Base-by-base conservation (phyloP, 257 asterid species). In the Lavandula angustifolia region DNA sequence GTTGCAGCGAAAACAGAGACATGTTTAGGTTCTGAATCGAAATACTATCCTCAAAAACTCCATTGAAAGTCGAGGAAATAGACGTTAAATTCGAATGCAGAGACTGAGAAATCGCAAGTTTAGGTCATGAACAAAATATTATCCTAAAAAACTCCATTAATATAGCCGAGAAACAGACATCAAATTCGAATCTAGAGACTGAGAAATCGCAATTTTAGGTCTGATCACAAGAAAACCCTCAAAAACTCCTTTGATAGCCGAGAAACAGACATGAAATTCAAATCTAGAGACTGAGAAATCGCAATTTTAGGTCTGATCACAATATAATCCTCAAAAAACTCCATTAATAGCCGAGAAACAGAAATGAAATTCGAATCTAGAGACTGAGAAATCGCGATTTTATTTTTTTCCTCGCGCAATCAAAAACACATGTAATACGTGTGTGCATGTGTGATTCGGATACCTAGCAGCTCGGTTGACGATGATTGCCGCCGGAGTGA, bases 381-480 rank as follows among this genome's bases (percentile, higher is more conserved):
- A 10, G 3, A 38, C 8, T 5, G 3, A 38, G 3, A 38, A 38
- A 38, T 5, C 7, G 18, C 6, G 1, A 22, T 22, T 22, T 22
- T 22, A 22, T 22, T 22, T 22, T 22, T 22, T 22, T 2, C 27
- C 27, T 43, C 48, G 35, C 29, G 50, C 44, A 33, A 58, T 42
- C 35, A 49, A 11, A 64, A n/a, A 22, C 1, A 47, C 27, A 22
- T 22, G 22, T 64, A 41, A 8, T 9, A 61, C 32, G 61, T 70
- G 67, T 37, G 40, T 68, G 77, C 80, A 71, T 75, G 73, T n/a
- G 38, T 7, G 9, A 7, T 58, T 17, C 8, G 27, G 41, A 68
- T 66, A 75, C 81, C 83, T 69, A 22, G 56, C 54, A 72, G 69
- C 59, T 62, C 52, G 65, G n/a, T 53, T 34, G 32, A 8, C 3